A percentile compares a stretch with the other conserved stretches of the same genome.
Conservation (phyloP, 495 filamentous ascomycete genomes). For the Tetracladium setigerum region DNA sequence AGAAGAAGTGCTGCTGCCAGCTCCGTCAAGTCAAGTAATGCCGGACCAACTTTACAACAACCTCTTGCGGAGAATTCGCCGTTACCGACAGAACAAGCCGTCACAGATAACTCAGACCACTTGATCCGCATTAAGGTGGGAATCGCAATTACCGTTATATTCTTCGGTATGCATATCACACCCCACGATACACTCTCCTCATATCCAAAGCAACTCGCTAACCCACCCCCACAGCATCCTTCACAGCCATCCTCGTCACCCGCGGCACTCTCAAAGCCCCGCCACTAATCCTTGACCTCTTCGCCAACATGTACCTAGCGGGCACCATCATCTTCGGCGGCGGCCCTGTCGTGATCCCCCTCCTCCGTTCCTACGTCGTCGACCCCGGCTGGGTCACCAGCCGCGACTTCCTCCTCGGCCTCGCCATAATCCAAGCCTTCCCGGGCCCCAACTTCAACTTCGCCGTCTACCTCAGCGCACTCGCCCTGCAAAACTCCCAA, state of each 20-base stretch:
- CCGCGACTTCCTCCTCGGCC: conserved; percentile 74
- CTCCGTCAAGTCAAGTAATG: too few species aligned
- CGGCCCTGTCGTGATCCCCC: conserved; percentile 77
- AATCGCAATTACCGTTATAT: conserved; percentile 37
- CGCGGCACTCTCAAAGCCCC: conserved; percentile 37
- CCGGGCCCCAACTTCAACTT: conserved; percentile 89
- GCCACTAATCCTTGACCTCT: conserved; percentile 52
- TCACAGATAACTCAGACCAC: too few species aligned
- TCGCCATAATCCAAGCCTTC: conserved; percentile 77
- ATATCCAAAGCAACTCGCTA: not conserved
- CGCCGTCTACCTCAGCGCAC: conserved; percentile 65
- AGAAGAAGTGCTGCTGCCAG: too few species aligned
- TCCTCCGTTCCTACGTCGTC: conserved; percentile 73
- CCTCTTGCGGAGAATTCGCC: too few species aligned
- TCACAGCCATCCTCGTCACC: conserved; percentile 54
- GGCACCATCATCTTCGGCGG: conserved; percentile 89
- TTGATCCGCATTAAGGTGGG: too few species aligned
- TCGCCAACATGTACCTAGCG: conserved; percentile 76
- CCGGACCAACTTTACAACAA: too few species aligned
- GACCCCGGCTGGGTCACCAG: conserved; percentile 71
- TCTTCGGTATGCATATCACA: too few species aligned
- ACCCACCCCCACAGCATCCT: too few species aligned
- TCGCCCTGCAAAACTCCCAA: conserved; percentile 40
- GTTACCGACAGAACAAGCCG: too few species aligned
- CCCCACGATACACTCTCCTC: too few species aligned